A percentile compares a stretch with the other conserved stretches of the same genome.
These are phyloP conservation scores for Coriaria nepalensis DNA, from an alignment of 306 rosid species.

Conservation along the genomic window DNA sequence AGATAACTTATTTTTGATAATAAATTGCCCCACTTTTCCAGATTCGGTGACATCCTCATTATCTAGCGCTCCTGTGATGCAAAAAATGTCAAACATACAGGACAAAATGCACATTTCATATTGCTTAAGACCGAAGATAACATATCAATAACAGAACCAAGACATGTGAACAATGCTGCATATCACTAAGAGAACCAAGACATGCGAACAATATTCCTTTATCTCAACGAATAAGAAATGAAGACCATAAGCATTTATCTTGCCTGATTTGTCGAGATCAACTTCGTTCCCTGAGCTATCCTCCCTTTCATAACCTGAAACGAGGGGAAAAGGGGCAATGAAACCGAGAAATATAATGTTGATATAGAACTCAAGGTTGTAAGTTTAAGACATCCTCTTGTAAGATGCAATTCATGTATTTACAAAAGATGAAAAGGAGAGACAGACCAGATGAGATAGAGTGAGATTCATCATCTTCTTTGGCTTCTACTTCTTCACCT, in stretches of 20 bases:
- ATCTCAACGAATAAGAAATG: slow-evolving; percentile 3
- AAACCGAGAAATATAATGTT: background rate
- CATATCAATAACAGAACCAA: too few species aligned
- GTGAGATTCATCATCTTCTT: slow-evolving; percentile 25
- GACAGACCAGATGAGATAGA: slow-evolving; percentile 61
- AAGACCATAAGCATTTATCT: background rate
- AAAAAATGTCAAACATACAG: slow-evolving; percentile 7
- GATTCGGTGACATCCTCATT: slow-evolving; percentile 42
- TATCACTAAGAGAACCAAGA: background rate
- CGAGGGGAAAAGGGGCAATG: background rate
- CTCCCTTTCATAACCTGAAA: slow-evolving; percentile 60
- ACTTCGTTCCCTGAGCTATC: slow-evolving; percentile 52
- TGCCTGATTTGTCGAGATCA: slow-evolving; percentile 39
- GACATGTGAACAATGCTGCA: background rate
- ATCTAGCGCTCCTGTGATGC: slow-evolving; percentile 29
- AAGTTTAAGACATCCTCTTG: too few species aligned
- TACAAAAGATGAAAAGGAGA: background rate
- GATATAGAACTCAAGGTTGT: too few species aligned
- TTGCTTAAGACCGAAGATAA: too few species aligned
- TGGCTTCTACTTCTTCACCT: slow-evolving; percentile 9
- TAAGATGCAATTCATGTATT: too few species aligned
- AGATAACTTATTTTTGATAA: slow-evolving; percentile 15
- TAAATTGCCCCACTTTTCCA: slow-evolving; percentile 20
- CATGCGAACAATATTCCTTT: background rate
- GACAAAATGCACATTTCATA: slow-evolving; percentile 5